Base-by-base conservation (phyloP, 2,329 filamentous ascomycete genomes). In the Xylariaceae sp. region DNA sequence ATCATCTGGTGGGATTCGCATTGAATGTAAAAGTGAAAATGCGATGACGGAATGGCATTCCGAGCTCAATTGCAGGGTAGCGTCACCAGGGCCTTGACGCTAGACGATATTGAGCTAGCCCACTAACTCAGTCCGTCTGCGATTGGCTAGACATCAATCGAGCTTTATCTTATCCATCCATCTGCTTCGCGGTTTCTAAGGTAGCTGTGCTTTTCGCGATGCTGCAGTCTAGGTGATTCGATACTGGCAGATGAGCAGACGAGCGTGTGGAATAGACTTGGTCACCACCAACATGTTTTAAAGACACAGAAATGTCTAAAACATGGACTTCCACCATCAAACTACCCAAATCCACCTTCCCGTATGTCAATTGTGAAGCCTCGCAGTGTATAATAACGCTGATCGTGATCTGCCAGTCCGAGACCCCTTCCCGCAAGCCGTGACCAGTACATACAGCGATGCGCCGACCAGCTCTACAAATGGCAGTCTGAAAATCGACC, bases 391-490 rank as follows among this genome's bases (percentile, higher is more conserved):
- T 17, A 30, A 46, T 44, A 38, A 35, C 47, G 51, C 61, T 65
- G 55, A 59, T 58, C 19, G 42, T 27, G 22, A 42, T 42, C 43
- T 19, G 51, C 3, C 55, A 83, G 80, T 51, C 72, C 75, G 58
- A 76, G 80, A 56, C 76, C 79, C 43, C 69, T 72, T 45, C 68
- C 76, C 22, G 72, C 74, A 48, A 66, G 75, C 27, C 74, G 77
- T 47, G 71, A 74, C 12, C 67, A 72, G 55, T 85, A 94, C 70
- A 79, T 95, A 42, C 77, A 81, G 63, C 77, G 82, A 80, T 94
- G 87, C 70, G 86, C 90, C 69, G 89, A 96, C 72, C 85, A 91
- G 45, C 78, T 96, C 12, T 99, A 97, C 73, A 74, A 81, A 63
- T 96, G 91, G 91, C 94, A 99, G 74, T 75, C 77, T 54, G 67